Base-by-base conservation (phyloP, 495 filamentous ascomycete species). In the Aspergillus saccharolyticus region DNA sequence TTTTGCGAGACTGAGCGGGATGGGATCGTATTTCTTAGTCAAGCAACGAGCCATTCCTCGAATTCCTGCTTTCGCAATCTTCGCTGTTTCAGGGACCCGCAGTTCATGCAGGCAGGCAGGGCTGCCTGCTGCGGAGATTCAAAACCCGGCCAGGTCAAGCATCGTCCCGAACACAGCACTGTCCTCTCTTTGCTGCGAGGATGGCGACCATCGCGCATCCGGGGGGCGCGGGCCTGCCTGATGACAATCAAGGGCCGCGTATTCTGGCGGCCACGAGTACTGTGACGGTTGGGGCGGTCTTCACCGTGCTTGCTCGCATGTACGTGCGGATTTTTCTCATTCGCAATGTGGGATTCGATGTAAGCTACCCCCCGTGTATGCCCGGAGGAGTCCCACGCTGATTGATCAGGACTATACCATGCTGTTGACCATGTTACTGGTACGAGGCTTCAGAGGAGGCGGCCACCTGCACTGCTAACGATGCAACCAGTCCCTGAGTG, bases 241-340 rank as follows among this genome's bases (percentile, higher is more conserved):
- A 72, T 58, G 62, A 66, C 30, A 66, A 70, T 52, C 59, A 65
- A 43, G 74, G 69, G 0, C 65, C 67, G 6, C 28, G 60, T 9
- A 74, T 79, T 43, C 43, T 75, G 15, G 65, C 66, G 6, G 71
- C 66, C 0, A 75, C 70, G 3, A 25, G 67, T 17, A 58, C 70
- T 42, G 63, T 68, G 24, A 78, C 75, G 10, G 12, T 44, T 3
- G 45, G 62, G 20, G 76, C 75, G 3, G 48, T 73, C 30, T 18
- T 56, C 14, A 44, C 44, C 10, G 65, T 67, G 5, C 46, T 65
- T 24, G 58, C 60, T 15, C 69, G 77, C 44, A 60, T 76, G 17
- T 78, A 67, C 44, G 77, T 77, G 24, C 75, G 75, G 1, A 19
- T 68, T 0, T 63, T 63, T 24, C 65, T 78, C 42, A 64, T 74